Evolutionary conservation across 768 basidiomycete genomes (phyloP).

Genomic region (Leccinum disarticulatum): DNA sequence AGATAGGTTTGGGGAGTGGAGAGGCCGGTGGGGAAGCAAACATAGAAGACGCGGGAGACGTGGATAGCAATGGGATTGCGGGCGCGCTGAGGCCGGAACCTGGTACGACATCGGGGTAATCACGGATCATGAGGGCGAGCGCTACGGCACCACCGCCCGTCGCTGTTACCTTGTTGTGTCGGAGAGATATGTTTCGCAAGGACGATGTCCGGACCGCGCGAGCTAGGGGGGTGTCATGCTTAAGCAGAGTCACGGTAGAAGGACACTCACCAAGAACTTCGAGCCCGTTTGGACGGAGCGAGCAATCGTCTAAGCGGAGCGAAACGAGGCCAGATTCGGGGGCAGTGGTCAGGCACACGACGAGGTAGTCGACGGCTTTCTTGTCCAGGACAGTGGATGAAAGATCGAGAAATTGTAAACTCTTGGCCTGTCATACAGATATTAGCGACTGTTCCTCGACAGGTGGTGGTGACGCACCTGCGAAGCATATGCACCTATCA

Average conservation of each 20-base stretch:
- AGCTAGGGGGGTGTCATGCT: constrained; percentile 41
- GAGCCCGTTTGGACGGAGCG: constrained; percentile 66
- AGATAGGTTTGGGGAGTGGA: constrained; percentile 30
- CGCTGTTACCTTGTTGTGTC: constrained; percentile 82
- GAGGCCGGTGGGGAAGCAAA: constrained; percentile 35
- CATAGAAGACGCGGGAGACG: constrained; percentile 14
- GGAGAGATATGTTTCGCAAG: constrained; percentile 84
- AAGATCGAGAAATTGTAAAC: constrained; percentile 84
- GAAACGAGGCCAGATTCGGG: constrained; percentile 57
- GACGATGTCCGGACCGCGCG: constrained; percentile 78
- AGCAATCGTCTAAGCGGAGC: constrained; percentile 86
- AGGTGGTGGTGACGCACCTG: constrained; percentile 44
- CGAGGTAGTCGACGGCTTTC: constrained; percentile 79
- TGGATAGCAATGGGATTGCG: constrained; percentile 5
- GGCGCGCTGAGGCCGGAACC: constrained; percentile 1
- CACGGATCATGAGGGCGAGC: constrained; percentile 93
- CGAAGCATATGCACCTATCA: constrained; percentile 77
- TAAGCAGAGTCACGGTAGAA: not conserved
- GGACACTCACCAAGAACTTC: constrained; percentile 72
- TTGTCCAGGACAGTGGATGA: constrained; percentile 86
- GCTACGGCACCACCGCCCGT: constrained; percentile 90
- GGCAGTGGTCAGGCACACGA: constrained; percentile 55
- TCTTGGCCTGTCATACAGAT: constrained; percentile 54
- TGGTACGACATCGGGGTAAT: constrained; percentile 82
- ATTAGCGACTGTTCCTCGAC: not conserved